Percentiles rank a stretch among this genome's conserved stretches.
These are phyloP conservation scores for Cytospora piceae DNA, from an alignment of 2,329 filamentous ascomycete species.

Conservation along the genomic window DNA sequence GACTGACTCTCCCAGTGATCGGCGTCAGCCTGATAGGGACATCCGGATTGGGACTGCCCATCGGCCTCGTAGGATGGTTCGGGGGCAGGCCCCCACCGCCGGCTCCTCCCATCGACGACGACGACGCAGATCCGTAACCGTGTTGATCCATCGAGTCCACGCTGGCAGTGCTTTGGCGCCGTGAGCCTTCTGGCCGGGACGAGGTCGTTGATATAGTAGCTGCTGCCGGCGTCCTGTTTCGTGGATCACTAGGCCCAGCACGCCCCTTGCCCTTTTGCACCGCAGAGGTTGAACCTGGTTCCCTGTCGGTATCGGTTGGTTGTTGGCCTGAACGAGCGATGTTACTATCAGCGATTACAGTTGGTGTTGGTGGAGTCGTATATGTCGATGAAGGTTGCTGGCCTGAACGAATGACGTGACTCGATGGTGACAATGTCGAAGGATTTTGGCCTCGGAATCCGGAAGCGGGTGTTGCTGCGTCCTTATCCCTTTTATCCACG, in stretches of 20 bases:
- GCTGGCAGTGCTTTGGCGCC: constrained; percentile 51
- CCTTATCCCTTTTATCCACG: constrained; percentile 51
- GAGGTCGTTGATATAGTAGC: constrained; percentile 31
- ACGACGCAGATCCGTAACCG: constrained; percentile 41
- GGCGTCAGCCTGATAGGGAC: constrained; percentile 56
- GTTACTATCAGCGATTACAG: constrained; percentile 37
- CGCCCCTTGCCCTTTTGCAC: constrained; percentile 25
- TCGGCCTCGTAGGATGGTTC: constrained; percentile 46
- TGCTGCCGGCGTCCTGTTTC: constrained; percentile 19
- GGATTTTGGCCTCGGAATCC: constrained; percentile 42
- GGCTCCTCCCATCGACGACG: constrained; percentile 41
- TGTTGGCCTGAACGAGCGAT: constrained; percentile 34
- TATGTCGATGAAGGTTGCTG: constrained; percentile 34
- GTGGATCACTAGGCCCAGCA: constrained; percentile 33
- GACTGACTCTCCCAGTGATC: constrained; percentile 59
- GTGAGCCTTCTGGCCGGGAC: constrained; percentile 38
- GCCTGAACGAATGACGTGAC: constrained; percentile 46
- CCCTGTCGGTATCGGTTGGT: constrained; percentile 35
- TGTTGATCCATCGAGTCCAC: constrained; percentile 54
- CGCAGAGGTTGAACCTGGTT: constrained; percentile 30
- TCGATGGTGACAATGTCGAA: constrained; percentile 42
- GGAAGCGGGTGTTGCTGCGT: constrained; percentile 44
- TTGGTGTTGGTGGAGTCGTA: constrained; percentile 36
- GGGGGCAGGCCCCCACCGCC: constrained; percentile 29
- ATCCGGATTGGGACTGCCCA: constrained; percentile 43